A percentile compares a stretch with the other conserved stretches of the same genome.
Conservation (phyloP, 345 rosid species). For the Linum tenue region DNA sequence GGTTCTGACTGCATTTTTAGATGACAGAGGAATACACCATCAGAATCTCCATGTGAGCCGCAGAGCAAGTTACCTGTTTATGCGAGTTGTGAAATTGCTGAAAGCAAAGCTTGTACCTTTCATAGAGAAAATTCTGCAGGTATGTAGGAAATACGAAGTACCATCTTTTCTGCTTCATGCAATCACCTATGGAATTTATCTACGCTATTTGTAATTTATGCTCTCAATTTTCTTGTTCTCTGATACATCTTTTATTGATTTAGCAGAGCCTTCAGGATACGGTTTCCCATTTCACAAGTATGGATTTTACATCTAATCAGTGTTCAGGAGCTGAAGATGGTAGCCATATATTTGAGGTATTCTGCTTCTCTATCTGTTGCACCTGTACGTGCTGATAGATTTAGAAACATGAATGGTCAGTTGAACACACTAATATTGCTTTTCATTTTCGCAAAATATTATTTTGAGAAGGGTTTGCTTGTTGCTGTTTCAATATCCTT, state of each 20-base stretch:
- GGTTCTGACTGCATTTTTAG: constrained; percentile 80
- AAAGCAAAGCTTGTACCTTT: constrained; percentile 85
- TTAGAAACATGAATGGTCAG: background rate
- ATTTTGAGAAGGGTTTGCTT: background rate
- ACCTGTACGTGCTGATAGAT: background rate
- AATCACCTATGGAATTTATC: background rate
- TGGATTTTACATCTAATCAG: constrained; percentile 37
- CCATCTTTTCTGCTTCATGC: constrained; percentile 1
- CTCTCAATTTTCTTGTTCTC: constrained; percentile 8
- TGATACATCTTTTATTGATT: constrained; percentile 5
- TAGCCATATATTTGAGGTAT: constrained; percentile 87
- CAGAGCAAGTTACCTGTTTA: constrained; percentile 86
- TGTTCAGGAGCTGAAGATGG: constrained; percentile 71
- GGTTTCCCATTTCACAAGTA: constrained; percentile 51
- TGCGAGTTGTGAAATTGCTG: constrained; percentile 74
- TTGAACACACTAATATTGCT: background rate
- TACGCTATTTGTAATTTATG: background rate
- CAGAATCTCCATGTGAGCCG: constrained; percentile 64
- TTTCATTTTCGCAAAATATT: background rate
- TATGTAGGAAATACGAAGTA: constrained; percentile 12
- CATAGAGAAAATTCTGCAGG: constrained; percentile 84
- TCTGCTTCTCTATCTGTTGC: background rate
- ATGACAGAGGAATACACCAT: constrained; percentile 92
- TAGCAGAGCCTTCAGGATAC: constrained; percentile 78
- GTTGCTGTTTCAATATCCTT: constrained; percentile 3